phyloP scores from a whole-genome alignment of 2,329 filamentous ascomycete genomes.

The Epichloe scottii region DNA sequence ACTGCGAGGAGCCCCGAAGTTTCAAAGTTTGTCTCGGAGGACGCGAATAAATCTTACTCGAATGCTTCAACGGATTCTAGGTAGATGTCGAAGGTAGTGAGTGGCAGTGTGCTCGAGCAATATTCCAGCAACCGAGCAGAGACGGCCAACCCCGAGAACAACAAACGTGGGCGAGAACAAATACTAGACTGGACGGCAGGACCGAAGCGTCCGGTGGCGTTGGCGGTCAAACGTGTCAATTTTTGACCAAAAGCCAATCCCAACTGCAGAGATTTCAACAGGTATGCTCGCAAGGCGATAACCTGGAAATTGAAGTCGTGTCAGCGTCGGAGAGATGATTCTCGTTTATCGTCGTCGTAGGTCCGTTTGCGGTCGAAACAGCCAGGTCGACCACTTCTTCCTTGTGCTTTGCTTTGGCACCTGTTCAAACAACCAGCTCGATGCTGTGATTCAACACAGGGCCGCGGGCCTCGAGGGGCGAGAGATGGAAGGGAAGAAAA shows the following conservation, averaged over 20 bases:
- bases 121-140: constrained; percentile 27
- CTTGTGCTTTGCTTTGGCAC: not conserved
- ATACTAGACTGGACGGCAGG: not conserved
- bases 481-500: not conserved
- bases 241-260: not conserved
- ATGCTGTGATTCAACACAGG: constrained; percentile 3
- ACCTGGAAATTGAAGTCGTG: not conserved
- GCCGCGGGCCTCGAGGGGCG: constrained; percentile 2
- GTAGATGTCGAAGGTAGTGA: not conserved
- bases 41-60: not conserved
- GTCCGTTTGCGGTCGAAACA: not conserved
- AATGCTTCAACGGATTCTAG: not conserved
- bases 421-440: constrained; percentile 1
- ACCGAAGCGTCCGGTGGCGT: constrained; percentile 1
- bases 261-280: not conserved
- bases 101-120: constrained; percentile 18
- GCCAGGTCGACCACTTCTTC: not conserved
- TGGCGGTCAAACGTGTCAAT: not conserved
- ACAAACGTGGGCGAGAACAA: constrained; percentile 3
- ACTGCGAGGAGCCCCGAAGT: not conserved
- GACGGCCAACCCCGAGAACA: not conserved
- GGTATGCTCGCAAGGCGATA: not conserved
- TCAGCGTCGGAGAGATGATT: not conserved
- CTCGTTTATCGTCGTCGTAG: not conserved
- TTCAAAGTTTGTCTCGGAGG: not conserved